Percentiles rank a stretch among this genome's conserved stretches.
Evolutionary conservation across 192 early-diverging fungal species (phyloP).

Genomic region (Mortierella hygrophila): DNA sequence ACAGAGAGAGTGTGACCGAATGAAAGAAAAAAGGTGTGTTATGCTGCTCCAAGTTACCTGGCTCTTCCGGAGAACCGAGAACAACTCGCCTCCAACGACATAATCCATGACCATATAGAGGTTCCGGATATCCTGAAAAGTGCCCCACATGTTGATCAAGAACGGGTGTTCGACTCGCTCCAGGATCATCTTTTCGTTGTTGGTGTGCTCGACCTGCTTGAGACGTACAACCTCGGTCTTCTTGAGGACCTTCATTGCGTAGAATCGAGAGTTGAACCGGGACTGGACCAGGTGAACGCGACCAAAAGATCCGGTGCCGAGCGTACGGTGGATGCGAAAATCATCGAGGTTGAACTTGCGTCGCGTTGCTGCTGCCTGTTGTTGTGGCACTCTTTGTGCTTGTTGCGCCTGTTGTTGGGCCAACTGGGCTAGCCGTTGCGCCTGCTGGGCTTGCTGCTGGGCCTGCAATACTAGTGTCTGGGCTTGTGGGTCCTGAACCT

Average conservation of each 20-base stretch:
- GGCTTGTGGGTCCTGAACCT: slow-evolving; percentile 12
- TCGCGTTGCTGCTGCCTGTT: slow-evolving; percentile 22
- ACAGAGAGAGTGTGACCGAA: no score
- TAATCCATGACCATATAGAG: slow-evolving; percentile 96
- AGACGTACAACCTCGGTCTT: slow-evolving; percentile 92
- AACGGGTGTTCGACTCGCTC: slow-evolving; percentile 89
- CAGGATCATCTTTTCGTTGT: slow-evolving; percentile 93
- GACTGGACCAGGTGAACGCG: slow-evolving; percentile 92
- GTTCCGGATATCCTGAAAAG: slow-evolving; percentile 89
- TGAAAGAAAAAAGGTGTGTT: not conserved
- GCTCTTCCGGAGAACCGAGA: slow-evolving; percentile 75
- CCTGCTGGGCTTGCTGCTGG: slow-evolving; percentile 11
- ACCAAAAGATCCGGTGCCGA: slow-evolving; percentile 97
- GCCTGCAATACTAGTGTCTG: slow-evolving; percentile 7
- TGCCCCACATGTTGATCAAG: slow-evolving; percentile 88
- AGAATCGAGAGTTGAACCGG: slow-evolving; percentile 79
- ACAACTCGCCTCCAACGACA: slow-evolving; percentile 92
- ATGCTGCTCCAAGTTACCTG: slow-evolving; percentile 59
- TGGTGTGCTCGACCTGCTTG: slow-evolving; percentile 96
- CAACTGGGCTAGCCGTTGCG: slow-evolving; percentile 18
- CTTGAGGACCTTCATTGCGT: slow-evolving; percentile 96
- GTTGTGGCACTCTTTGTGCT: slow-evolving; percentile 12
- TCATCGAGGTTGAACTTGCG: slow-evolving; percentile 72
- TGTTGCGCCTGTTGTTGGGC: slow-evolving; percentile 32
- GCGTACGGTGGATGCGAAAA: slow-evolving; percentile 84